phyloP scores from a whole-genome alignment of 306 rosid species.

The Glycine tomentella region DNA sequence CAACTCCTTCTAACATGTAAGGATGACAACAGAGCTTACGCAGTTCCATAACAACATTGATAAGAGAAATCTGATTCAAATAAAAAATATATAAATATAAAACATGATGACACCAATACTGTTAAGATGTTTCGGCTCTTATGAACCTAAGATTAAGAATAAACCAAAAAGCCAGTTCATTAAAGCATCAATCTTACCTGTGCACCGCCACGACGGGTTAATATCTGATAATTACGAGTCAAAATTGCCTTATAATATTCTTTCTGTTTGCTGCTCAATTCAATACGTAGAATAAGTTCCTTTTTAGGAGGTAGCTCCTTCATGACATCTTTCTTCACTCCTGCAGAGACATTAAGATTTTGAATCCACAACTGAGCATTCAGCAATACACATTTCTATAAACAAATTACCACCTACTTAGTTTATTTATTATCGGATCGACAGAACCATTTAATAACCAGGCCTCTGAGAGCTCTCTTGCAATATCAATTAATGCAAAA shows the following conservation, averaged over 20 bases:
- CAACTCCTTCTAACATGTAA: conserved; percentile 98
- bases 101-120: conserved; percentile 23
- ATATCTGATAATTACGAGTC: conserved; percentile 95
- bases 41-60: conserved; percentile 98
- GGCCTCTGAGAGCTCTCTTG: conserved; percentile 26
- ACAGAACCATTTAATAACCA: conserved; percentile 34
- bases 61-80: conserved; percentile 87
- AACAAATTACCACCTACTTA: conserved; percentile 19
- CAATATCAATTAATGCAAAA: conserved; percentile 25
- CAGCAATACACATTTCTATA: conserved; percentile 15
- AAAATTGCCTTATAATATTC: conserved; percentile 97
- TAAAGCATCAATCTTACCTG: conserved; percentile 65
- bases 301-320: conserved; percentile 98
- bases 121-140: conserved; percentile 30
- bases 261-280: conserved; percentile 92
- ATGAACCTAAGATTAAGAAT: conserved; percentile 31
- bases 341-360: conserved; percentile 59
- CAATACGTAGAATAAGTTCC: conserved; percentile 95
- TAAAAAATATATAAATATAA: conserved; percentile 7
- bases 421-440: conserved; percentile 25
- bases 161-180: conserved; percentile 37
- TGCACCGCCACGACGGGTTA: conserved; percentile 97
- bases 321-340: conserved; percentile 99
- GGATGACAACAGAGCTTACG: conserved; percentile 99
- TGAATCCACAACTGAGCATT: conserved; percentile 23